Percentiles rank a stretch among this genome's conserved stretches.
phyloP scores from a whole-genome alignment of 352 stramenopile species.

The Pythium monospermum region DNA sequence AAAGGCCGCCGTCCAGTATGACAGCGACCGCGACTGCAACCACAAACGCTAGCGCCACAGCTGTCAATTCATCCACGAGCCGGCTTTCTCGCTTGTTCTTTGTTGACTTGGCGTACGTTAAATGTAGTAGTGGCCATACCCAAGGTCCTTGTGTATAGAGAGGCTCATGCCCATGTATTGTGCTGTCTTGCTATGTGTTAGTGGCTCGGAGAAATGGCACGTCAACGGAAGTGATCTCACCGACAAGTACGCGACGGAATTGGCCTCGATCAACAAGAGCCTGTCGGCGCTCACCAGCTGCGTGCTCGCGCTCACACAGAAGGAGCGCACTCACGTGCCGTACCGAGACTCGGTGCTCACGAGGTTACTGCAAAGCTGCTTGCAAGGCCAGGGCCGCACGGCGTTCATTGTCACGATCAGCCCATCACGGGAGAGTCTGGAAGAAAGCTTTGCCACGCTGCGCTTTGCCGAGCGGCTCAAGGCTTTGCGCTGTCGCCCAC shows the following conservation, averaged over 20 bases:
- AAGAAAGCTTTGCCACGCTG: conserved; percentile 68
- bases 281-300: conserved; percentile 72
- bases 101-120: conserved; percentile 59
- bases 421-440: conserved; percentile 40
- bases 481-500: conserved; percentile 45
- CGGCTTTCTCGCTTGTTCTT: conserved; percentile 58
- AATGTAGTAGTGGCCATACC: not conserved
- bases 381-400: conserved; percentile 46
- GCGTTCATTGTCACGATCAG: conserved; percentile 70
- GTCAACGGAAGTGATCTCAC: conserved; percentile 43
- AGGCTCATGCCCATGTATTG: not conserved
- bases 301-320: conserved; percentile 60
- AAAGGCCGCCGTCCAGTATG: not conserved
- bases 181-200: conserved; percentile 13
- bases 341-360: conserved; percentile 72
- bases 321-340: conserved; percentile 44
- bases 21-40: no score
- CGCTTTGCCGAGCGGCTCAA: conserved; percentile 67
- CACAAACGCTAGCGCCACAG: not conserved
- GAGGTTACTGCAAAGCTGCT: conserved; percentile 55
- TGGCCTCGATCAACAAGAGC: conserved; percentile 71
- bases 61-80: conserved; percentile 21
- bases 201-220: conserved; percentile 68
- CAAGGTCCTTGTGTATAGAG: no score
- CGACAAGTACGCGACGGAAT: conserved; percentile 59